Evolutionary conservation across 2,329 filamentous ascomycete species (phyloP).

Genomic region (Penicillium sp.): DNA sequence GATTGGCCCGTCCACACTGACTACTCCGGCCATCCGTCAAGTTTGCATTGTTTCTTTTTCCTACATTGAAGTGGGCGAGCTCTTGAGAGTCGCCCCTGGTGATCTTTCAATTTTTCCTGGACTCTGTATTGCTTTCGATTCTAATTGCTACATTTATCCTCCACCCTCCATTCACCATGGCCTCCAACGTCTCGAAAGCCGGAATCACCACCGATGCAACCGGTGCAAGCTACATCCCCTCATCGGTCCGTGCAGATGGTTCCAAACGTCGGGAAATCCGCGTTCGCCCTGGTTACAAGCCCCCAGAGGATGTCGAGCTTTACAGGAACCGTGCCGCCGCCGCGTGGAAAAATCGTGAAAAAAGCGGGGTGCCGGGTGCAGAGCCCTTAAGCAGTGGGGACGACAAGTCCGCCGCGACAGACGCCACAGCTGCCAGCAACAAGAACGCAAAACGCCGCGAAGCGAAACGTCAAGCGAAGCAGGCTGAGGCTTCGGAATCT

Average conservation of each 20-base stretch:
- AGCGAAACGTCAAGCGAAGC: conserved; percentile 61
- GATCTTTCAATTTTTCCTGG: neutral
- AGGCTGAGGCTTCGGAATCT: conserved; percentile 53
- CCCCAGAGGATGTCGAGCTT: conserved; percentile 91
- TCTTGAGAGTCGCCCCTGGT: neutral
- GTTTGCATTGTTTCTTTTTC: neutral
- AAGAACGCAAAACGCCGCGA: conserved; percentile 86
- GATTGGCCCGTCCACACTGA: conserved; percentile 33
- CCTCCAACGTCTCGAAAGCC: conserved; percentile 35
- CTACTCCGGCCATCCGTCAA: conserved; percentile 25
- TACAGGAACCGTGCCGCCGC: conserved; percentile 93
- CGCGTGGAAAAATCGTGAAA: conserved; percentile 73
- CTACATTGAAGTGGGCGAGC: neutral
- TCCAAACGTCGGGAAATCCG: conserved; percentile 92
- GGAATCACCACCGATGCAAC: conserved; percentile 77
- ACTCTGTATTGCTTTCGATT: neutral
- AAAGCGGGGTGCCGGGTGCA: conserved; percentile 73
- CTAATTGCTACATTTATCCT: neutral
- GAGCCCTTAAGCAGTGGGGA: conserved; percentile 55
- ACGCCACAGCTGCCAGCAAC: conserved; percentile 58
- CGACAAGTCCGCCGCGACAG: conserved; percentile 48
- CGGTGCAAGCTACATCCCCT: conserved; percentile 85
- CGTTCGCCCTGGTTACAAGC: conserved; percentile 88
- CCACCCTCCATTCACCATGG: conserved; percentile 8
- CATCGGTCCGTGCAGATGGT: conserved; percentile 82